Evolutionary conservation across 2,329 filamentous ascomycete genomes (phyloP).

Genomic region (Calonectria pseudoturangicola): DNA sequence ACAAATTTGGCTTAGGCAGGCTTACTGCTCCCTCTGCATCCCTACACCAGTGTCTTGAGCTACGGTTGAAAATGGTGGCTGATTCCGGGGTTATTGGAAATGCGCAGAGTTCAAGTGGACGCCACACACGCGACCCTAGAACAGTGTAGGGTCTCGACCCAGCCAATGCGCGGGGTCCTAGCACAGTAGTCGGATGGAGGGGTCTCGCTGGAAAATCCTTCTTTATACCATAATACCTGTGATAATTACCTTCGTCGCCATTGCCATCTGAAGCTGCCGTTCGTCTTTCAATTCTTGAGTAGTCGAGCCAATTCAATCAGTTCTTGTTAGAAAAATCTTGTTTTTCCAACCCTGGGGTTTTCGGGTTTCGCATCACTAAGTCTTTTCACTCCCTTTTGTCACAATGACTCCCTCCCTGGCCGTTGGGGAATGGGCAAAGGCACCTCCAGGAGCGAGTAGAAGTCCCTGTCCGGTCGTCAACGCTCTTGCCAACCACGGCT

Average conservation of each 20-base stretch:
- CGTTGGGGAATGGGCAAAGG: not conserved
- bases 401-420: not conserved
- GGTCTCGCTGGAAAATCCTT: not conserved
- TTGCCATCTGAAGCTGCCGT: not conserved
- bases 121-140: not conserved
- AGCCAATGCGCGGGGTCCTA: not conserved
- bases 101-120: not conserved
- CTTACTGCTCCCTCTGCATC: not conserved
- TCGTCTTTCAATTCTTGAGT: not conserved
- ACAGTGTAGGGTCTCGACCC: not conserved
- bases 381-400: not conserved
- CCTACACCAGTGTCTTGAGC: not conserved
- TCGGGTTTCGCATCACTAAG: not conserved
- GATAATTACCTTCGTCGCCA: not conserved
- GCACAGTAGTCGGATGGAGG: not conserved
- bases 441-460: not conserved
- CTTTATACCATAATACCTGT: not conserved
- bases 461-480: slow-evolving; percentile 5
- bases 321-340: not conserved
- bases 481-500: slow-evolving; percentile 9
- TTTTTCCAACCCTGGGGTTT: not conserved
- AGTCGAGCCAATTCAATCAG: not conserved
- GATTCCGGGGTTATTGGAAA: not conserved
- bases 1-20: not conserved
- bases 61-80: not conserved